phyloP scores from a whole-genome alignment of 306 rosid species.

The Ziziphus jujuba region DNA sequence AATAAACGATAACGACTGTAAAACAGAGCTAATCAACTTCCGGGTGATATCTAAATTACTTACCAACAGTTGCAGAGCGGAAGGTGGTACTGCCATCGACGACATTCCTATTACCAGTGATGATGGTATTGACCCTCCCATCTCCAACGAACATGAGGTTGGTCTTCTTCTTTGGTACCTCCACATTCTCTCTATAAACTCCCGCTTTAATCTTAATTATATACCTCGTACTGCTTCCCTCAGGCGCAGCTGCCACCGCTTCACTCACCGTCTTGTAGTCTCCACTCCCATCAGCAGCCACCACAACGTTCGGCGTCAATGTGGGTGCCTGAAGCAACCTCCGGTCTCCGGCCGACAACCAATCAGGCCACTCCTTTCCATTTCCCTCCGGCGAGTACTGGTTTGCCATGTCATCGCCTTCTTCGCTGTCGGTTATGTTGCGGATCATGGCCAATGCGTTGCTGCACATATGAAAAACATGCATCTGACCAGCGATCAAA shows the following conservation, averaged over 20 bases:
- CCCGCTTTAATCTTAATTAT: constrained; percentile 21
- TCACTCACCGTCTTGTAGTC: not conserved
- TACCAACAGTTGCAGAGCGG: constrained; percentile 24
- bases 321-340: not conserved
- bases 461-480: not conserved
- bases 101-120: constrained; percentile 21
- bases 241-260: not conserved
- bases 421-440: not conserved
- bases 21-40: not conserved
- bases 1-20: too few species aligned
- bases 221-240: not conserved
- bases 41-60: too few species aligned
- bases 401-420: not conserved
- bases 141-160: constrained; percentile 29
- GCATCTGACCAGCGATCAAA: not conserved
- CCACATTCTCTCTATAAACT: constrained; percentile 28
- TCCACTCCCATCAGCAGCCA: not conserved
- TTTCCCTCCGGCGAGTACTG: not conserved
- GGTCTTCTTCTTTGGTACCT: constrained; percentile 20
- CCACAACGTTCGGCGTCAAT: not conserved
- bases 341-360: not conserved
- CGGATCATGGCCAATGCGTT: not conserved
- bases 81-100: constrained; percentile 30
- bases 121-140: constrained; percentile 16
- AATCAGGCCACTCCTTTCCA: not conserved